Conservation (phyloP, 148 eudicot species). For the Chenopodium suecicum region DNA sequence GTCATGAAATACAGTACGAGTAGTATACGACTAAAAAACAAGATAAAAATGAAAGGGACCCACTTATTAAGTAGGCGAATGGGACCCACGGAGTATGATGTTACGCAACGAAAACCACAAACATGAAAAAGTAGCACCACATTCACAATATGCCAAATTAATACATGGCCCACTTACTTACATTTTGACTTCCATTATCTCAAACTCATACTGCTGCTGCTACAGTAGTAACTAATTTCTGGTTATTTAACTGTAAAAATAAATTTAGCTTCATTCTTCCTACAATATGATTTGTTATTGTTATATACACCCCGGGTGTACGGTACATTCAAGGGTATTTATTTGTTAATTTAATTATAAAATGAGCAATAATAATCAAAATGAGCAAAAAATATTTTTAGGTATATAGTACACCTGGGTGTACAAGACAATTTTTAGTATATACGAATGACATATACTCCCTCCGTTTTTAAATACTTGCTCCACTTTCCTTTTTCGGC, state of each 20-base stretch:
- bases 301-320: too few species aligned
- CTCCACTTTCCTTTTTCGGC: too few species aligned
- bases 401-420: too few species aligned
- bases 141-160: constrained; percentile 9
- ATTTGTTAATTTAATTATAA: too few species aligned
- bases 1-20: not conserved
- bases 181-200: not conserved
- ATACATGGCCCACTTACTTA: not conserved
- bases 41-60: not conserved
- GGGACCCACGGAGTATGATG: not conserved
- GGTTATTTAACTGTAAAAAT: not conserved
- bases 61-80: not conserved
- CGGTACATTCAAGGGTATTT: too few species aligned
- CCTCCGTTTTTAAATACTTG: too few species aligned
- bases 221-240: not conserved
- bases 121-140: not conserved
- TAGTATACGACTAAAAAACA: too few species aligned
- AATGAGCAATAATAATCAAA: too few species aligned
- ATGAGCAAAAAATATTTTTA: too few species aligned
- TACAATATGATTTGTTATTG: not conserved
- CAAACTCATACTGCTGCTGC: not conserved
- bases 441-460: too few species aligned
- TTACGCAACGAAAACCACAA: not conserved
- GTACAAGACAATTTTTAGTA: too few species aligned
- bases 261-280: not conserved